A percentile compares a stretch with the other conserved stretches of the same genome.
Conservation (phyloP, 2,329 filamentous ascomycete genomes). For the Talaromyces sp. region DNA sequence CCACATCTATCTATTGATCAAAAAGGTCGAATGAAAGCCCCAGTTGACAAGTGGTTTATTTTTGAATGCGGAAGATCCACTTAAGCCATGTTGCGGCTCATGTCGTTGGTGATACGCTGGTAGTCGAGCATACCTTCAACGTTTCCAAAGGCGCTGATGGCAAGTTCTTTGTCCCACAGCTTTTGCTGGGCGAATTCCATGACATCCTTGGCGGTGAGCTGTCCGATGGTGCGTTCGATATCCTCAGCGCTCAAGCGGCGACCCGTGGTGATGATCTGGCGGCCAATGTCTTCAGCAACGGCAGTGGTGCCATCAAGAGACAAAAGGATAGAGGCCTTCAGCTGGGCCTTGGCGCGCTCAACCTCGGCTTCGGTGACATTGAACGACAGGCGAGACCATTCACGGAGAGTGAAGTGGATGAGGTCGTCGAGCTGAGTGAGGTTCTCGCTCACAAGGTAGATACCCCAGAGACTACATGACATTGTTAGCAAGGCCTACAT, state of each 20-base stretch:
- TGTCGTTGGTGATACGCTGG: conserved; percentile 62
- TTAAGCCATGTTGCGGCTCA: conserved; percentile 65
- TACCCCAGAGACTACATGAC: conserved; percentile 82
- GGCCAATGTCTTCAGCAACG: conserved; percentile 95
- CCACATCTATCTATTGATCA: conserved; percentile 11
- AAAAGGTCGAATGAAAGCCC: neutral
- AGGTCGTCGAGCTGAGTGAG: conserved; percentile 85
- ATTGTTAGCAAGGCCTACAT: conserved; percentile 13
- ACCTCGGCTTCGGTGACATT: conserved; percentile 85
- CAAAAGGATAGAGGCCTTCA: conserved; percentile 96
- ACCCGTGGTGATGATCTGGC: conserved; percentile 96
- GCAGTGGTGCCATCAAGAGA: conserved; percentile 96
- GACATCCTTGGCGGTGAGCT: conserved; percentile 90
- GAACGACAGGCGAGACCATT: conserved; percentile 93
- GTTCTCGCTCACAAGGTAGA: conserved; percentile 94
- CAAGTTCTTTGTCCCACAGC: conserved; percentile 96
- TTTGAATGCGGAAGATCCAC: conserved; percentile 1
- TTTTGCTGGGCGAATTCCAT: conserved; percentile 94
- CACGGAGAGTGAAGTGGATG: conserved; percentile 94
- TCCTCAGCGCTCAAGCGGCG: conserved; percentile 85
- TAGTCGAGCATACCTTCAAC: conserved; percentile 71
- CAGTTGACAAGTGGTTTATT: neutral
- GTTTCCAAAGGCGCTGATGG: conserved; percentile 84
- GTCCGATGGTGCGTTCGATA: conserved; percentile 86
- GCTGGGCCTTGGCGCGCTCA: conserved; percentile 97